Evolutionary conservation across 2,329 filamentous ascomycete genomes (phyloP).

Genomic region (Verticillium klebahnii): DNA sequence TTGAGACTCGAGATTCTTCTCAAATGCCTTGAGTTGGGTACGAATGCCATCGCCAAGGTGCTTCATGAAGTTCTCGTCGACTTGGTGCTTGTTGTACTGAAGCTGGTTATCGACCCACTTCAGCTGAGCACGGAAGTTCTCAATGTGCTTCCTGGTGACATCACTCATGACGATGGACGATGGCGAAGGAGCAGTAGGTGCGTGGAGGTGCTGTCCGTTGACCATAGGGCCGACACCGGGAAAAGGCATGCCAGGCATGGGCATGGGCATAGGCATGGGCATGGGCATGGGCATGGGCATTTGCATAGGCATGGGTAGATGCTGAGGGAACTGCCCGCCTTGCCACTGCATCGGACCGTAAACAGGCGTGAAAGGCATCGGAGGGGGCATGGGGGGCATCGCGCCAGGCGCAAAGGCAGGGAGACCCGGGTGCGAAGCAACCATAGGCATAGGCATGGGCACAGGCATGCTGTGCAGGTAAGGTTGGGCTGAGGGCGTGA

Average conservation of each 20-base stretch:
- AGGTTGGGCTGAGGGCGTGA: background rate
- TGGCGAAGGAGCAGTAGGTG: conserved; percentile 25
- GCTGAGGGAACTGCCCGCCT: background rate
- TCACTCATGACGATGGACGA: conserved; percentile 58
- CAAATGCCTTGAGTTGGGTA: conserved; percentile 45
- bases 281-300: conserved; percentile 1
- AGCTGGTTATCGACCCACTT: conserved; percentile 55
- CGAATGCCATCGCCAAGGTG: conserved; percentile 34
- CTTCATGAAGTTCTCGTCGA: conserved; percentile 51
- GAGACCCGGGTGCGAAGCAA: background rate
- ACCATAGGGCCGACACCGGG: background rate
- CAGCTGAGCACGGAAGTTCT: conserved; percentile 45
- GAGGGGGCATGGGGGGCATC: background rate
- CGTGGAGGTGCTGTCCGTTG: background rate
- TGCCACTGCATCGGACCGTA: background rate
- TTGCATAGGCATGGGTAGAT: background rate
- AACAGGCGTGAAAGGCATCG: background rate
- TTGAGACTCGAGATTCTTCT: conserved; percentile 39
- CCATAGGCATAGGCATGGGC: background rate
- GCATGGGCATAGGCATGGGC: conserved; percentile 19
- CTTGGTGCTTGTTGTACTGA: conserved; percentile 58
- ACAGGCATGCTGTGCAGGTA: background rate
- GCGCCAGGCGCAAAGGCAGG: background rate
- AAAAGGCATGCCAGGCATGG: conserved; percentile 9
- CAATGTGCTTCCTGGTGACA: conserved; percentile 56